Evolutionary conservation across 1,284 basidiomycete species (phyloP).

Genomic region (Papiliotrema terrestris): DNA sequence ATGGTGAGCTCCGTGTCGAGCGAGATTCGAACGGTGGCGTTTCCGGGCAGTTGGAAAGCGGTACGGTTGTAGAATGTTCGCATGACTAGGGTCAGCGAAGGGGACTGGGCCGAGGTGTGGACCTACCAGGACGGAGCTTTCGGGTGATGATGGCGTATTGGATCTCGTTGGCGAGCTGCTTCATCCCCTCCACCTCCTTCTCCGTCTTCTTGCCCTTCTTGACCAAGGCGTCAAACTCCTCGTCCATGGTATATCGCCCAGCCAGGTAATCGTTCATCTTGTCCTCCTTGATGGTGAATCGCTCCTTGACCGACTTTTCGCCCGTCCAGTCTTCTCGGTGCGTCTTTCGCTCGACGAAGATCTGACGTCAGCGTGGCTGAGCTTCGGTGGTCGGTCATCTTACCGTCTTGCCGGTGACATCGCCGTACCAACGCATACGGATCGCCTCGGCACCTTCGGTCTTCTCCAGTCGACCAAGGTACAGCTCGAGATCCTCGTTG

Average conservation of each 20-base stretch:
- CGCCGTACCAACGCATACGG: slow-evolving; percentile 97
- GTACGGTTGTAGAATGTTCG: slow-evolving; percentile 99
- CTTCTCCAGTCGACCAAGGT: slow-evolving; percentile 95
- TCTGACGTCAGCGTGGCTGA: slow-evolving; percentile 51
- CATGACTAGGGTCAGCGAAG: slow-evolving; percentile 61
- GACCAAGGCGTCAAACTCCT: slow-evolving; percentile 83
- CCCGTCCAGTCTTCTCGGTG: slow-evolving; percentile 99
- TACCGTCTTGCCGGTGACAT: slow-evolving; percentile 71
- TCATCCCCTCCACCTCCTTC: slow-evolving; percentile 90
- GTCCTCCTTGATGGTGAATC: slow-evolving; percentile 94
- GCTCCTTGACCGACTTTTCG: slow-evolving; percentile 97
- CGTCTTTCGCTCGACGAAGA: slow-evolving; percentile 98
- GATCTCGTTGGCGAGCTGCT: slow-evolving; percentile 92
- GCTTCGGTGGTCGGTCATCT: slow-evolving; percentile 22
- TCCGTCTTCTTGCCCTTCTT: slow-evolving; percentile 92
- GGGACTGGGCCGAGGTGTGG: neutral
- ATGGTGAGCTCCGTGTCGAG: slow-evolving; percentile 95
- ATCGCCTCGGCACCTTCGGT: slow-evolving; percentile 98
- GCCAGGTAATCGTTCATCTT: slow-evolving; percentile 87
- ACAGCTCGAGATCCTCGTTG: slow-evolving; percentile 95
- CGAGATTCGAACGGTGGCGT: slow-evolving; percentile 95
- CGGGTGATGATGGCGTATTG: slow-evolving; percentile 88
- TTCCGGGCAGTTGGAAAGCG: slow-evolving; percentile 96
- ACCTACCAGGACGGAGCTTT: slow-evolving; percentile 72
- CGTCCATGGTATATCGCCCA: slow-evolving; percentile 91